phyloP scores from a whole-genome alignment of 2,329 filamentous ascomycete genomes.

The Cordyceps tenuipes region DNA sequence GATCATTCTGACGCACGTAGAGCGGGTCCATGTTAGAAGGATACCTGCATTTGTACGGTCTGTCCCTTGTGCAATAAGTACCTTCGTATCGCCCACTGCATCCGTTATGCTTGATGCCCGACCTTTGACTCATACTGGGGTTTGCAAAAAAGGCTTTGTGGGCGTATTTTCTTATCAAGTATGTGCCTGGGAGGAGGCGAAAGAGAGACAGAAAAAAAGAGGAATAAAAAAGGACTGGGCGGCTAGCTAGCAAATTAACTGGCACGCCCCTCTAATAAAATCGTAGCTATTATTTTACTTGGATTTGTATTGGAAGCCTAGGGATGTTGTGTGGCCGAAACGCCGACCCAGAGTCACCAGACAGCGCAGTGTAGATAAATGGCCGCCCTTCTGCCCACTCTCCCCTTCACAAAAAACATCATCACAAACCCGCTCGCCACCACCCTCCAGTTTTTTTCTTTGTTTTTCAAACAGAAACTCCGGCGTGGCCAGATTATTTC shows the following conservation, averaged over 20 bases:
- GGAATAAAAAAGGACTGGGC: neutral
- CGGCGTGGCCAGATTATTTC: slow-evolving; percentile 14
- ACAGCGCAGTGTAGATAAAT: neutral
- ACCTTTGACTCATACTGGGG: slow-evolving; percentile 12
- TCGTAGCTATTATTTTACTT: neutral
- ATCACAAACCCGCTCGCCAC: slow-evolving; percentile 10
- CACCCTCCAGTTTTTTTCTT: neutral
- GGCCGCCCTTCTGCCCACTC: slow-evolving; percentile 8
- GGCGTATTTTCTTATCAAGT: neutral
- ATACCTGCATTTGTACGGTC: neutral
- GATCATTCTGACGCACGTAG: slow-evolving; percentile 1
- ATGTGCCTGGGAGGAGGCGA: neutral
- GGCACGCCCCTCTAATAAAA: neutral
- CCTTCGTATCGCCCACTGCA: neutral
- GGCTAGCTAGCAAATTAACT: slow-evolving; percentile 1
- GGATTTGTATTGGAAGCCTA: neutral
- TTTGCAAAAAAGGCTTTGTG: neutral
- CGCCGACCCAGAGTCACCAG: neutral
- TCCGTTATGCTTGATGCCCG: slow-evolving; percentile 2
- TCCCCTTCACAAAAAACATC: slow-evolving; percentile 11
- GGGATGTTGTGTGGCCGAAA: neutral
- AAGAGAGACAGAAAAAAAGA: neutral
- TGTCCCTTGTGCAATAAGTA: neutral
- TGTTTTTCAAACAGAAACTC: neutral
- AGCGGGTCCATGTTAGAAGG: neutral